phyloP scores from a whole-genome alignment of 768 basidiomycete genomes.

The Galerina marginata region DNA sequence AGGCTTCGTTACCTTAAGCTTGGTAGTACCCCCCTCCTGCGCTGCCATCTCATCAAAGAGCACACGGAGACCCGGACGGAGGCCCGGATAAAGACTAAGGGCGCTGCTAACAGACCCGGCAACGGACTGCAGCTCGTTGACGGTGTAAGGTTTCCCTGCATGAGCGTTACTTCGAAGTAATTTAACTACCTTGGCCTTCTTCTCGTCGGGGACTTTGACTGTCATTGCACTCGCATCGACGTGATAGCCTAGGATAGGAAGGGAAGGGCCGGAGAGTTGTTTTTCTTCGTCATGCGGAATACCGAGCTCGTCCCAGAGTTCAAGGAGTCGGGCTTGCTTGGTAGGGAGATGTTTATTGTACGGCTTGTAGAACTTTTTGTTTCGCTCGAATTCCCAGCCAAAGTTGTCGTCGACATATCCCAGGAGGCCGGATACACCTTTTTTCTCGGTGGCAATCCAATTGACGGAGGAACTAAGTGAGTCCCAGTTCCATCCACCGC shows the following conservation, averaged over 20 bases:
- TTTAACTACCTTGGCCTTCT: conserved; percentile 15
- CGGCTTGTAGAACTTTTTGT: conserved; percentile 32
- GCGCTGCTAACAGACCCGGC: conserved; percentile 16
- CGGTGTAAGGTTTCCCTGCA: conserved; percentile 16
- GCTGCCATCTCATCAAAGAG: conserved; percentile 16
- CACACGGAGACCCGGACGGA: conserved; percentile 14
- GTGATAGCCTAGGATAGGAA: conserved; percentile 44
- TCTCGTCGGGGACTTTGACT: conserved; percentile 18
- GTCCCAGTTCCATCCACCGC: conserved; percentile 28
- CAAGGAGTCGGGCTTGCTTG: conserved; percentile 38
- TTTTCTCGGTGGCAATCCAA: conserved; percentile 37
- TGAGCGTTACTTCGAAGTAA: conserved; percentile 17
- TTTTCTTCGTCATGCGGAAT: conserved; percentile 45
- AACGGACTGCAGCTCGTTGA: conserved; percentile 18
- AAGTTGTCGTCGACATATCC: conserved; percentile 41
- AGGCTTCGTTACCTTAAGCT: conserved; percentile 18
- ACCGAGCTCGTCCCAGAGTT: conserved; percentile 44
- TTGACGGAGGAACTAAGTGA: conserved; percentile 33
- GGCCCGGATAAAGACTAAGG: conserved; percentile 18
- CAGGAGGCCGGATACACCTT: conserved; percentile 22
- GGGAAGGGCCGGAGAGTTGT: conserved; percentile 37
- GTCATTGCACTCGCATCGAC: conserved; percentile 40
- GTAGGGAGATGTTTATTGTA: conserved; percentile 30
- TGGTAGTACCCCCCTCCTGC: conserved; percentile 15
- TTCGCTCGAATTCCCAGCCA: conserved; percentile 21